These are phyloP conservation scores for Achlya hypogyna DNA, from an alignment of 352 stramenopile genomes.

Conservation along the genomic window DNA sequence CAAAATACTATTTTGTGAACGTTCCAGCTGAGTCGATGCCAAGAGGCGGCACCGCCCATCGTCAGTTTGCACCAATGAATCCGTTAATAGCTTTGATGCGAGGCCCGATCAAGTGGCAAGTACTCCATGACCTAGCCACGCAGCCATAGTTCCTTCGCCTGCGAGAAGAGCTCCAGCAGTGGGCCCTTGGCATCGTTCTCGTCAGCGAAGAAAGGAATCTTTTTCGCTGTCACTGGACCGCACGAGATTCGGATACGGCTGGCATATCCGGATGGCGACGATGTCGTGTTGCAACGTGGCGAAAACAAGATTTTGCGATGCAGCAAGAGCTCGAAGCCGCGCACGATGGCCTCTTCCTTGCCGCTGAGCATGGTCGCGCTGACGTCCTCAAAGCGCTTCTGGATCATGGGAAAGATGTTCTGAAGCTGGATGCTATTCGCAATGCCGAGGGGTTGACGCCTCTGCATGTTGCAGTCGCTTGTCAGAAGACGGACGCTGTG, in stretches of 20 bases:
- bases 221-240: no score
- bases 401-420: slow-evolving; percentile 43
- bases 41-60: no score
- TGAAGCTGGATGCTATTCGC: slow-evolving; percentile 58
- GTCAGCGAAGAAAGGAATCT: no score
- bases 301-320: not conserved
- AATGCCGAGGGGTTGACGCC: slow-evolving; percentile 50
- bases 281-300: not conserved
- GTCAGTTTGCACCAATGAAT: no score
- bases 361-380: slow-evolving; percentile 66
- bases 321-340: slow-evolving; percentile 42
- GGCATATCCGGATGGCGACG: not conserved
- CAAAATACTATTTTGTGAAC: no score
- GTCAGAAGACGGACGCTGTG: slow-evolving; percentile 66
- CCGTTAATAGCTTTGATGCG: no score
- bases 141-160: no score
- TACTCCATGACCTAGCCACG: no score
- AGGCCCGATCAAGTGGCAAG: no score
- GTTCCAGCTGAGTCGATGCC: no score
- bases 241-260: not conserved
- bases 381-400: slow-evolving; percentile 79
- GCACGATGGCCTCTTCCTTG: slow-evolving; percentile 72
- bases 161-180: no score
- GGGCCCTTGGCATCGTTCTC: no score
- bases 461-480: slow-evolving; percentile 62